These are phyloP conservation scores for Paramecium sonneborni DNA, from an alignment of 73 alveolate genomes.

Conservation along the genomic window DNA sequence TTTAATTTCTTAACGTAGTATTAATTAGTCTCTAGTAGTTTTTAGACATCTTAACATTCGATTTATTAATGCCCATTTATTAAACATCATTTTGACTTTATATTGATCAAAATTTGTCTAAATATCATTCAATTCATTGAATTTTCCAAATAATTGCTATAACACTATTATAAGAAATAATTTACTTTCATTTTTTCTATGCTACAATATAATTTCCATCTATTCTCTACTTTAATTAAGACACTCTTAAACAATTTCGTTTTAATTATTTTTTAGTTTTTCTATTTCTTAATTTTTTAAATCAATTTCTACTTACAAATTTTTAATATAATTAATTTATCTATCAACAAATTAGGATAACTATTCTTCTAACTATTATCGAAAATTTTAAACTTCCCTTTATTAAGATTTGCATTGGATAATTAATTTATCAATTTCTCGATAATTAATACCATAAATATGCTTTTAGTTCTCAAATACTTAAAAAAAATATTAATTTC, in stretches of 20 bases:
- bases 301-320: not conserved
- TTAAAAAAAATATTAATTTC: constrained; percentile 27
- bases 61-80: not conserved
- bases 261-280: not conserved
- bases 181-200: not conserved
- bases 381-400: not conserved
- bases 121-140: not conserved
- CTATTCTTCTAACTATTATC: not conserved
- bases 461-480: constrained; percentile 28
- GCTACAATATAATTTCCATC: not conserved
- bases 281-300: not conserved
- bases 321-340: not conserved
- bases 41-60: not conserved
- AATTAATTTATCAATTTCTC: constrained; percentile 26
- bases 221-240: not conserved
- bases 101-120: not conserved
- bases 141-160: not conserved
- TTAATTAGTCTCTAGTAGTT: not conserved
- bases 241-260: not conserved
- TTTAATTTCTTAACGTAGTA: not conserved
- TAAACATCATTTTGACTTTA: not conserved
- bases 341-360: not conserved
- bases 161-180: constrained; percentile 27
- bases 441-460: constrained; percentile 26
- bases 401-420: not conserved